These are phyloP conservation scores for Pleurotus pulmonarius DNA, from an alignment of 768 basidiomycete genomes.

Conservation along the genomic window DNA sequence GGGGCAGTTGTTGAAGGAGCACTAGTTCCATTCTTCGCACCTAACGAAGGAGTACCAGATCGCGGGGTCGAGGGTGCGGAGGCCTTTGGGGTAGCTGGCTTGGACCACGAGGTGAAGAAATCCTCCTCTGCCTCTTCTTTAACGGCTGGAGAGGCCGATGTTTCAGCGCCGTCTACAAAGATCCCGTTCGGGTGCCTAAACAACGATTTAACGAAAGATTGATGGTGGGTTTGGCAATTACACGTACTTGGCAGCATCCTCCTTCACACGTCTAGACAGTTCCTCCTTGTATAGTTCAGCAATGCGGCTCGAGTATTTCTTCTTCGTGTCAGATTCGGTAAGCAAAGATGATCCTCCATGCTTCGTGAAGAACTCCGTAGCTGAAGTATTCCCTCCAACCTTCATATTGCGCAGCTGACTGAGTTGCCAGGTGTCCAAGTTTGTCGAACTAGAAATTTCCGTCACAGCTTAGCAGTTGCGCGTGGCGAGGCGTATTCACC, in stretches of 20 bases:
- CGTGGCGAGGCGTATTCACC: not conserved
- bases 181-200: constrained; percentile 74
- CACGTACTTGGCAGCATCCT: constrained; percentile 66
- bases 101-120: constrained; percentile 97
- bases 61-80: constrained; percentile 48
- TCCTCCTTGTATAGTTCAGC: constrained; percentile 94
- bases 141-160: constrained; percentile 29
- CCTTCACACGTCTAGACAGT: constrained; percentile 71
- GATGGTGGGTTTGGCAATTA: not conserved
- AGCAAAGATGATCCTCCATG: constrained; percentile 76
- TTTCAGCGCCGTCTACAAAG: constrained; percentile 77
- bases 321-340: constrained; percentile 74
- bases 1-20: constrained; percentile 25
- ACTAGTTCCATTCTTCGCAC: constrained; percentile 35
- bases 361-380: constrained; percentile 85
- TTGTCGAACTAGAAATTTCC: constrained; percentile 70
- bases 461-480: constrained; percentile 2
- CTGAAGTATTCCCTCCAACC: constrained; percentile 86
- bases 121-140: constrained; percentile 69
- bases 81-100: constrained; percentile 60
- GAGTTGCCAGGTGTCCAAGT: constrained; percentile 92
- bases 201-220: constrained; percentile 1
- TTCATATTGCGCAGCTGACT: constrained; percentile 94
- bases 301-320: constrained; percentile 81
- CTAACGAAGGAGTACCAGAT: constrained; percentile 54